These are phyloP conservation scores for Thermochaetoides thermophila DNA, from an alignment of 495 filamentous ascomycete genomes.

Conservation along the genomic window DNA sequence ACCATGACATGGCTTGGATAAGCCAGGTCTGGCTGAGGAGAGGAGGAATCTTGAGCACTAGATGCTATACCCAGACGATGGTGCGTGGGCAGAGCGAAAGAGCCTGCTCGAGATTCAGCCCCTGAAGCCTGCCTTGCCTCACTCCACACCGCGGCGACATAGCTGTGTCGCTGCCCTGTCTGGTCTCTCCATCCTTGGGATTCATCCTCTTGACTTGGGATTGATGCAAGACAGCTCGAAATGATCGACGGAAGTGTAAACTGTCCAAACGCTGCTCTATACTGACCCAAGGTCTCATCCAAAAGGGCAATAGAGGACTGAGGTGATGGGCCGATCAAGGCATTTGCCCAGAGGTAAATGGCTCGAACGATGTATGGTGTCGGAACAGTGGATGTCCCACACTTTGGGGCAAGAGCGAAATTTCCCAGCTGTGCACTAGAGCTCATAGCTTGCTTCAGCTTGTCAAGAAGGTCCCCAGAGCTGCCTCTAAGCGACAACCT, in stretches of 20 bases:
- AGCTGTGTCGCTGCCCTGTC: not conserved
- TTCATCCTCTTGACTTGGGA: slow-evolving; percentile 5
- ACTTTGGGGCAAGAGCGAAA: slow-evolving; percentile 2
- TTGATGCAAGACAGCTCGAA: slow-evolving; percentile 4
- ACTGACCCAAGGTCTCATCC: slow-evolving; percentile 12
- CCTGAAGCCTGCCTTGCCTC: not conserved
- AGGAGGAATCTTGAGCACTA: not conserved
- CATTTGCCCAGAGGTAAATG: slow-evolving; percentile 11
- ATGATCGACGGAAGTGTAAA: slow-evolving; percentile 11
- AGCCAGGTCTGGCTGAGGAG: not conserved
- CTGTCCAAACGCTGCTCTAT: slow-evolving; percentile 7
- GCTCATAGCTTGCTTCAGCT: slow-evolving; percentile 7
- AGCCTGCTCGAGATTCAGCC: too few relatives aligned
- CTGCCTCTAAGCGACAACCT: not conserved
- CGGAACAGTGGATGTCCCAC: slow-evolving; percentile 9
- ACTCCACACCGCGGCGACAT: too few relatives aligned
- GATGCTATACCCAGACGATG: not conserved
- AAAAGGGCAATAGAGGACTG: slow-evolving; percentile 2
- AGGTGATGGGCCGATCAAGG: slow-evolving; percentile 3
- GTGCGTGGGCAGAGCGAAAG: too few relatives aligned
- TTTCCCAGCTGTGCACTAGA: slow-evolving; percentile 7
- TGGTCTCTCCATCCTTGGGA: not conserved
- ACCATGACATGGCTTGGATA: not conserved
- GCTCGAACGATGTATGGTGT: slow-evolving; percentile 12
- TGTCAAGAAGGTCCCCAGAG: not conserved